A percentile compares a stretch with the other conserved stretches of the same genome.
Evolutionary conservation across 129 eudicot species (phyloP).

Genomic region (Erigeron canadensis): DNA sequence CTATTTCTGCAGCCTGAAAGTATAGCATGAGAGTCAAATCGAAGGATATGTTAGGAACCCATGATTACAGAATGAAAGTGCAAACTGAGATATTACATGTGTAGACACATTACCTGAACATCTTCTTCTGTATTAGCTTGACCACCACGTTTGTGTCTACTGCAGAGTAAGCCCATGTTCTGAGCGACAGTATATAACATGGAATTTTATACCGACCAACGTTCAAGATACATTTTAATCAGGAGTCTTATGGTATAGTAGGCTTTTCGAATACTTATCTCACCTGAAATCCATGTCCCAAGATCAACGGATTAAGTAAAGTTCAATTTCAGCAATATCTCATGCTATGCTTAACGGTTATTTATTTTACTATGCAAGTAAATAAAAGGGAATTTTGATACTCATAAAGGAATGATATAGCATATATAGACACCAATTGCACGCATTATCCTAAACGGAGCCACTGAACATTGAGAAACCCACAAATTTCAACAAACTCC

Average conservation of each 20-base stretch:
- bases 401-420: neutral
- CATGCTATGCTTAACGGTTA: neutral
- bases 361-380: neutral
- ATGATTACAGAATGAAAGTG: conserved; percentile 11
- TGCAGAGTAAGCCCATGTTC: conserved; percentile 83
- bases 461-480: no score
- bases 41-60: neutral
- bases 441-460: neutral
- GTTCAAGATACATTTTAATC: conserved; percentile 45
- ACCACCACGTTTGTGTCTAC: conserved; percentile 56
- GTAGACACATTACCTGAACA: conserved; percentile 53
- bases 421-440: neutral
- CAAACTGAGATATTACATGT: conserved; percentile 11
- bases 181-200: conserved; percentile 42
- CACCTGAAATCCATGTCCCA: conserved; percentile 28
- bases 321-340: neutral
- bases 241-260: conserved; percentile 14
- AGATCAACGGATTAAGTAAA: conserved; percentile 18
- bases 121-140: conserved; percentile 73
- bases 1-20: conserved; percentile 81
- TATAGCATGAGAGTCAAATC: neutral
- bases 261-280: conserved; percentile 7
- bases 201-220: conserved; percentile 36
- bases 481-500: no score
- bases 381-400: neutral